Evolutionary conservation across 1,284 basidiomycete genomes (phyloP).

Genomic region (Dichomitus squalens): DNA sequence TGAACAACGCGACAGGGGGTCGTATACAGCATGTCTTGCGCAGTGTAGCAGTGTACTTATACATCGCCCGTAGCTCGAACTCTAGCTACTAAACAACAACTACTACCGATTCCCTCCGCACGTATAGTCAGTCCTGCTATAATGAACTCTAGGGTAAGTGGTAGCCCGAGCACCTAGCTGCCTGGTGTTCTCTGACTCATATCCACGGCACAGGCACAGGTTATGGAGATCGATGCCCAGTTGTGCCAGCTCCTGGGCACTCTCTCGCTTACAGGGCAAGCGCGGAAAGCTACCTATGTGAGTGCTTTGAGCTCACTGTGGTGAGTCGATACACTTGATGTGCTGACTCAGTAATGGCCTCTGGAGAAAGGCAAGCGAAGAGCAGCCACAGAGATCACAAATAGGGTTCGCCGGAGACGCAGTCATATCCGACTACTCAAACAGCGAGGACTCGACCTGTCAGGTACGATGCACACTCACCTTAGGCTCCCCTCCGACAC

Average conservation of each 20-base stretch:
- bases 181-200: neutral
- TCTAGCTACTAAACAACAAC: neutral
- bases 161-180: neutral
- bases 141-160: neutral
- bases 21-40: neutral
- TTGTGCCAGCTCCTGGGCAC: slow-evolving; percentile 27
- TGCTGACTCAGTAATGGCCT: slow-evolving; percentile 6
- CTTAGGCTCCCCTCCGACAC: neutral
- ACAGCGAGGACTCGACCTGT: slow-evolving; percentile 34
- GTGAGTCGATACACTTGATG: neutral
- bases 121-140: neutral
- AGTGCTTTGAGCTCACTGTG: slow-evolving; percentile 14
- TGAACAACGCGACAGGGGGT: slow-evolving; percentile 15
- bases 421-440: slow-evolving; percentile 32
- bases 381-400: slow-evolving; percentile 14
- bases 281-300: slow-evolving; percentile 24
- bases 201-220: neutral
- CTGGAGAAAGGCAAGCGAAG: slow-evolving; percentile 32
- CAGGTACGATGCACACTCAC: slow-evolving; percentile 19
- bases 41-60: neutral
- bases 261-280: slow-evolving; percentile 23
- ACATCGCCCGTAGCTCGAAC: neutral
- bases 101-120: neutral
- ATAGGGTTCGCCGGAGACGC: slow-evolving; percentile 22
- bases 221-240: slow-evolving; percentile 30